Evolutionary conservation across 257 asterid genomes (phyloP).

Genomic region (Solanum boliviense): DNA sequence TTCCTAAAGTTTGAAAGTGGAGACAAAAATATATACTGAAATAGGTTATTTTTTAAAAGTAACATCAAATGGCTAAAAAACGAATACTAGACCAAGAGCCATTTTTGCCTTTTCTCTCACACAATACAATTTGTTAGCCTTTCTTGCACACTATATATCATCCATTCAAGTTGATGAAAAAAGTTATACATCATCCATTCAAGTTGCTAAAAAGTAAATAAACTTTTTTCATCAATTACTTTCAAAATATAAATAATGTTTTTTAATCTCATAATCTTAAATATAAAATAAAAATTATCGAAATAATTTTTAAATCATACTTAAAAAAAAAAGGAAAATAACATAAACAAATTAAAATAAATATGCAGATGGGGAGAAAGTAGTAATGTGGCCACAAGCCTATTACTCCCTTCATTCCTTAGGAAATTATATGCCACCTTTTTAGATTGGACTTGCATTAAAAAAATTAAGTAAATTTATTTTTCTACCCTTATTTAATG

Average conservation of each 20-base stretch:
- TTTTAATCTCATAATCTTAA: no score
- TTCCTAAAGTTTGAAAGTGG: not conserved
- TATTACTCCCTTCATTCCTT: not conserved
- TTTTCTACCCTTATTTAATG: no score
- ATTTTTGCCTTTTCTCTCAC: not conserved
- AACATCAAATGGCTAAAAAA: not conserved
- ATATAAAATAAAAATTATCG: no score
- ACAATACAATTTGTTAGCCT: constrained; percentile 26
- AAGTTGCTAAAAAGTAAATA: not conserved
- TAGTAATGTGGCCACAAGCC: not conserved
- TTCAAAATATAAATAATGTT: no score
- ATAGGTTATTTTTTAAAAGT: not conserved
- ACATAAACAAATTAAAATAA: not conserved
- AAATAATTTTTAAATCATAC: no score
- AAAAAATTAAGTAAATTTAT: no score
- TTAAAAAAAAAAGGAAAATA: not conserved
- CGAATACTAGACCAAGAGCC: not conserved
- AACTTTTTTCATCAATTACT: not conserved
- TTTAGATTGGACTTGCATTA: no score
- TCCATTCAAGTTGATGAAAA: constrained; percentile 12
- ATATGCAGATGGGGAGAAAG: not conserved
- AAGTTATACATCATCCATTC: constrained; percentile 18
- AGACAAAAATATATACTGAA: not conserved
- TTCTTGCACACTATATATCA: constrained; percentile 12
- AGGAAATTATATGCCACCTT: no score